These are phyloP conservation scores for Kwoniella sp. DNA, from an alignment of 768 basidiomycete species.

Conservation along the genomic window DNA sequence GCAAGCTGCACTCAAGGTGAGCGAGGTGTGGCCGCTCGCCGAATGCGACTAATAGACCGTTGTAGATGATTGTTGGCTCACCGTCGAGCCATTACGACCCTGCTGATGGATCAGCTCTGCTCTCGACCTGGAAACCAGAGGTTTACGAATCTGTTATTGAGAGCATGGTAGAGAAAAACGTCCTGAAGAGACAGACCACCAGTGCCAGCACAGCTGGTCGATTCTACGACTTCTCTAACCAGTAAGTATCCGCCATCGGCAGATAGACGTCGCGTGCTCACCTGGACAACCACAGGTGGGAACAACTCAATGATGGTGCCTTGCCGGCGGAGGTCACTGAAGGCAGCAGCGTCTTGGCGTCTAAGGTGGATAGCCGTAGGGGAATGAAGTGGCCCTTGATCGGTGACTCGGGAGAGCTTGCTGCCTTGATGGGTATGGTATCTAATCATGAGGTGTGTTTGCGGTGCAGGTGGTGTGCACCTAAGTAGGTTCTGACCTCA, in stretches of 20 bases:
- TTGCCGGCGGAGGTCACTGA: constrained; percentile 64
- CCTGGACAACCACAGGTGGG: constrained; percentile 55
- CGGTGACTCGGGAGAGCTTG: constrained; percentile 66
- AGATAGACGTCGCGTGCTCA: not conserved
- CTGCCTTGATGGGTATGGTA: constrained; percentile 71
- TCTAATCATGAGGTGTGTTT: constrained; percentile 67
- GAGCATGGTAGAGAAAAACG: constrained; percentile 61
- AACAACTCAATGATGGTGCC: constrained; percentile 63
- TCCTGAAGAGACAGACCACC: constrained; percentile 54
- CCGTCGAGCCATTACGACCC: constrained; percentile 51
- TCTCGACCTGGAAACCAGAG: constrained; percentile 1
- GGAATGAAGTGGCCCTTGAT: constrained; percentile 77
- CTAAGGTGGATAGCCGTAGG: constrained; percentile 56
- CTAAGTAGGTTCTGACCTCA: not conserved
- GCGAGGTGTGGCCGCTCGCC: constrained; percentile 57
- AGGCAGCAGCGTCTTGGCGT: constrained; percentile 66
- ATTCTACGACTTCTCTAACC: not conserved
- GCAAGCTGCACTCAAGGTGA: constrained; percentile 13
- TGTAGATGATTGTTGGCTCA: constrained; percentile 71
- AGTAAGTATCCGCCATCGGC: not conserved
- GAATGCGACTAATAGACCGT: not conserved
- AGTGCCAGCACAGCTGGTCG: not conserved
- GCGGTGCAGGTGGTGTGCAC: not conserved
- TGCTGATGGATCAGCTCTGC: not conserved
- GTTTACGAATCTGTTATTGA: constrained; percentile 54